Base-by-base conservation (phyloP, 2,329 filamentous ascomycete genomes). In the Fusarium miscanthi region DNA sequence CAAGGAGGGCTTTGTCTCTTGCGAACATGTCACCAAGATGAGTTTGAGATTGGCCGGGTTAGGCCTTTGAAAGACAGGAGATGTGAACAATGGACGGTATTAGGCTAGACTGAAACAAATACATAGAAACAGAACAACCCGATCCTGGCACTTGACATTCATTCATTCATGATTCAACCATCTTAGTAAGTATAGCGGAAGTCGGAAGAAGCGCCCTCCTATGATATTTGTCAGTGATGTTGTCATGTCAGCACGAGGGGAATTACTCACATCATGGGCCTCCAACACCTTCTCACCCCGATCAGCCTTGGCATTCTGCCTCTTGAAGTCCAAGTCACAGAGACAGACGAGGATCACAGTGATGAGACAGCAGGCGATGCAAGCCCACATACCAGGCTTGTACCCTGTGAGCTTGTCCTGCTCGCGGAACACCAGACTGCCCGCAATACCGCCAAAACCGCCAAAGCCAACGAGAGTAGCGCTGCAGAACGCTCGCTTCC, bases 401-500 rank as follows among this genome's bases (percentile, higher is more conserved):
- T 91, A 91, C 7, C 80, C 80, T 2, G 87, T 87, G 13, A 79
- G 76, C 69, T 77, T 77, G 76, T 91, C 89, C 80, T 90, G 78
- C 59, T 82, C 77, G 74, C 90, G 86, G 82, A 95, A 96, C 16
- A 95, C 90, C 63, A 94, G 84, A 73, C 88, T 89, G 31, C 93
- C 93, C 2, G 89, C 88, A 70, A 96, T 96, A 38, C 94, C 93
- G 41, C 94, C 94, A 31, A 97, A 84, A 5, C 92, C 93, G 12
- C 93, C 93, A 54, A 93, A 89, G 3, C 91, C 92, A 7, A 96
- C 92, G 5, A 95, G 87, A 0, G 91, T 92, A 5, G 93, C 92
- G 66, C 90, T 93, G 79, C 90, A 91, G 74, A 96, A 91, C 2
- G 93, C 93, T 52, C 94, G 89, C 84, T 95, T 97, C 93, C 93